A percentile compares a stretch with the other conserved stretches of the same genome.
phyloP scores from a whole-genome alignment of 2,329 filamentous ascomycete genomes.

The Septoria linicola region DNA sequence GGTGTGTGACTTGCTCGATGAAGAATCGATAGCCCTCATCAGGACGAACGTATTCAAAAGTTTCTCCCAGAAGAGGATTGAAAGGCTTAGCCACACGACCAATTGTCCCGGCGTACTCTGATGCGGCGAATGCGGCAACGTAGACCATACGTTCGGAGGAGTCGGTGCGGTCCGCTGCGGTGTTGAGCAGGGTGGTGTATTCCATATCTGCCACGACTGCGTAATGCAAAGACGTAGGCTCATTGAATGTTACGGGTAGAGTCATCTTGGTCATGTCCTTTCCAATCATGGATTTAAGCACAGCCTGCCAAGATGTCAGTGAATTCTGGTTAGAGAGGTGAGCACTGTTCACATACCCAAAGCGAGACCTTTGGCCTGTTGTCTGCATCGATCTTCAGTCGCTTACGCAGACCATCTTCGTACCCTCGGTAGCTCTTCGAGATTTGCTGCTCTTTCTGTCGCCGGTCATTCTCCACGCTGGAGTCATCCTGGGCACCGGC shows the following conservation, averaged over 20 bases:
- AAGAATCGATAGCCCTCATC: conserved; percentile 99
- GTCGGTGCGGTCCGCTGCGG: conserved; percentile 79
- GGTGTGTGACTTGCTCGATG: conserved; percentile 96
- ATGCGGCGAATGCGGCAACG: conserved; percentile 91
- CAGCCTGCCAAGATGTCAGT: conserved; percentile 61
- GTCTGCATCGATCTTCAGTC: conserved; percentile 85
- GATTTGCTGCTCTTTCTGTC: conserved; percentile 61
- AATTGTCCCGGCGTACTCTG: conserved; percentile 95
- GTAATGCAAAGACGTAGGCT: conserved; percentile 92
- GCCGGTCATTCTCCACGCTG: conserved; percentile 28
- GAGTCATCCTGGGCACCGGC: conserved; percentile 47
- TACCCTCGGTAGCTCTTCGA: conserved; percentile 81
- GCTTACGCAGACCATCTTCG: conserved; percentile 78
- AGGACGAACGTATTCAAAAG: conserved; percentile 91
- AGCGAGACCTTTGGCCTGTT: conserved; percentile 90
- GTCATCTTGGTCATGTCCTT: conserved; percentile 99
- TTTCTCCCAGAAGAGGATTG: conserved; percentile 93
- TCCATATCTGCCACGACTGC: conserved; percentile 98
- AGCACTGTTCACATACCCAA: conserved; percentile 65
- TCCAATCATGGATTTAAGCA: conserved; percentile 98
- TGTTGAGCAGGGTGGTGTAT: conserved; percentile 88
- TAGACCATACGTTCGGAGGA: conserved; percentile 91
- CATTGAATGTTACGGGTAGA: conserved; percentile 95
- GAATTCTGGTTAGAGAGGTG: neutral
- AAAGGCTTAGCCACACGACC: conserved; percentile 97